These are phyloP conservation scores for Xylaria sp. DNA, from an alignment of 2,329 filamentous ascomycete species.

Conservation along the genomic window DNA sequence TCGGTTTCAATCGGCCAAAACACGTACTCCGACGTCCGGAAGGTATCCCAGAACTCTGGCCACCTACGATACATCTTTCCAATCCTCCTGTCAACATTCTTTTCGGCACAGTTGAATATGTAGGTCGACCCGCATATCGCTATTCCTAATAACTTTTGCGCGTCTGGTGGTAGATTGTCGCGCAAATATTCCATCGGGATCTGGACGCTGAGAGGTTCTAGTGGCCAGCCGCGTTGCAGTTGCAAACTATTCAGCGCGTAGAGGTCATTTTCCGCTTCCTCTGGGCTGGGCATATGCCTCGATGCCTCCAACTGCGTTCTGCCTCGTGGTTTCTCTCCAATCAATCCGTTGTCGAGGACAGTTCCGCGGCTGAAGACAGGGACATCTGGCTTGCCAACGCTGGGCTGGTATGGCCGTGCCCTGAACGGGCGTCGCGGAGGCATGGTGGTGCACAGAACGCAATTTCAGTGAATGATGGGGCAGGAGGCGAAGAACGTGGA, in stretches of 20 bases:
- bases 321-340: slow-evolving; percentile 6
- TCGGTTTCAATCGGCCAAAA: slow-evolving; percentile 26
- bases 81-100: neutral
- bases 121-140: slow-evolving; percentile 1
- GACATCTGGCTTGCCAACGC: neutral
- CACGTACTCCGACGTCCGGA: slow-evolving; percentile 15
- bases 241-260: slow-evolving; percentile 28
- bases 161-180: slow-evolving; percentile 7
- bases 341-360: slow-evolving; percentile 27
- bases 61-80: neutral
- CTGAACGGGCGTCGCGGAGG: neutral
- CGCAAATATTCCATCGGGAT: slow-evolving; percentile 4
- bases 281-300: neutral
- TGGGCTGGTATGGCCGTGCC: neutral
- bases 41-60: slow-evolving; percentile 8
- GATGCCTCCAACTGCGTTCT: neutral
- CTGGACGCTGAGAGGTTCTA: slow-evolving; percentile 13
- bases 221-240: slow-evolving; percentile 1
- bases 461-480: neutral
- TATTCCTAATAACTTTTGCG: neutral
- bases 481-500: neutral
- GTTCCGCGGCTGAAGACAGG: slow-evolving; percentile 13
- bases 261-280: slow-evolving; percentile 7
- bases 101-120: slow-evolving; percentile 9
- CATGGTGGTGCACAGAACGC: neutral